phyloP scores from a whole-genome alignment of 2,329 filamentous ascomycete species.

The Alternaria metachromatica region DNA sequence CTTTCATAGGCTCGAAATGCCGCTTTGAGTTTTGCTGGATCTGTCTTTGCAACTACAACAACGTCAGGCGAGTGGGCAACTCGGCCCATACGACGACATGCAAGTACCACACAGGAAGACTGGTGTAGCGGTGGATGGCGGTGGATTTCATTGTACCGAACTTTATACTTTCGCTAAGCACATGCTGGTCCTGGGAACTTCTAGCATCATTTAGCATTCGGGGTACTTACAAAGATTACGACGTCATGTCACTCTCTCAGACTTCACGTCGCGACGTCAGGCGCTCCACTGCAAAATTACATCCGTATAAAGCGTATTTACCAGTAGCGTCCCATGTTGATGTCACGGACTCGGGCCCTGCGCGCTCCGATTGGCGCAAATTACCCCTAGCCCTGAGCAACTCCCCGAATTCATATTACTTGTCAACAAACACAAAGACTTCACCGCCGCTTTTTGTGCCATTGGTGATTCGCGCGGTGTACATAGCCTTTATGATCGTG shows the following conservation, averaged over 20 bases:
- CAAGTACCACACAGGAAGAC: conserved; percentile 25
- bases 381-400: conserved; percentile 7
- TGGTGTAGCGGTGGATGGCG: conserved; percentile 1
- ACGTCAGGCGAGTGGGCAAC: conserved; percentile 29
- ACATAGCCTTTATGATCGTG: conserved; percentile 9
- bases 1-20: conserved; percentile 41
- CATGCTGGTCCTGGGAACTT: neutral
- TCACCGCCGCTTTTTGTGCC: conserved; percentile 2
- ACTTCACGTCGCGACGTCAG: neutral
- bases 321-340: neutral
- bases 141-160: neutral
- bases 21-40: conserved; percentile 52
- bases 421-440: conserved; percentile 32
- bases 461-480: conserved; percentile 12
- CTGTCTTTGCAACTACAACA: conserved; percentile 40
- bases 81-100: conserved; percentile 27
- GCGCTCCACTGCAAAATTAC: neutral
- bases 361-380: conserved; percentile 9
- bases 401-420: conserved; percentile 13
- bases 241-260: neutral
- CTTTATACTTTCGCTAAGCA: neutral
- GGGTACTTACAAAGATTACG: neutral
- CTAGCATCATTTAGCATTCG: neutral
- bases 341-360: neutral
- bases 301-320: neutral